Percentiles rank a stretch among this genome's conserved stretches.
Conservation (phyloP, 164 flowering plant genomes). For the Echeveria elegans region DNA sequence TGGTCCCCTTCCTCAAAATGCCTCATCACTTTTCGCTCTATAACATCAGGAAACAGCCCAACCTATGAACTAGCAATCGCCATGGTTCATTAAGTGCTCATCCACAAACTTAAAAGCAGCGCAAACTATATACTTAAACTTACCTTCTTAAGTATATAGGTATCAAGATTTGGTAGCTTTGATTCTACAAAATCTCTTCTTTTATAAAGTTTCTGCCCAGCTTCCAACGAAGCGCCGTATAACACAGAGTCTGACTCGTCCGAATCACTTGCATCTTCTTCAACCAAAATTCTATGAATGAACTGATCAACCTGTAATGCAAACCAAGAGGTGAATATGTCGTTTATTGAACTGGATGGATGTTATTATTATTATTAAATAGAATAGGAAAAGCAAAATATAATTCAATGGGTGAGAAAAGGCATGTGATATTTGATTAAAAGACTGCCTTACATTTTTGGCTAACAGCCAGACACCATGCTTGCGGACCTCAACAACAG, state of each 20-base stretch:
- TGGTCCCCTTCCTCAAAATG: constrained; percentile 74
- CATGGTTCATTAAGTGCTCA: not conserved
- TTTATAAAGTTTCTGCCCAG: constrained; percentile 51
- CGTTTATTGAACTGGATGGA: not conserved
- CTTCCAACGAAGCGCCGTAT: constrained; percentile 54
- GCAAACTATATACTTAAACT: not conserved
- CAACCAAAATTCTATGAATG: constrained; percentile 72
- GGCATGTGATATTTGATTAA: not conserved
- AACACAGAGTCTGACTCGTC: constrained; percentile 30
- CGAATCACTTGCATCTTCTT: constrained; percentile 56
- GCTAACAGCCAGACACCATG: constrained; percentile 89
- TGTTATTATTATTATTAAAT: constrained; percentile 65
- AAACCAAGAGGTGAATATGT: constrained; percentile 5
- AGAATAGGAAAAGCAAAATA: not conserved
- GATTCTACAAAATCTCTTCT: constrained; percentile 70
- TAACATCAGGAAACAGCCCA: constrained; percentile 28
- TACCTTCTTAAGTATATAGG: constrained; percentile 75
- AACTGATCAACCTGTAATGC: constrained; percentile 68
- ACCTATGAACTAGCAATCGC: not conserved
- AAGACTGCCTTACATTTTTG: constrained; percentile 28
- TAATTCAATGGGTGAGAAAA: not conserved
- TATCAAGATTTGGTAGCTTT: constrained; percentile 47
- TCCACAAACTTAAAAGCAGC: not conserved
- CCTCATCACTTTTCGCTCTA: constrained; percentile 62
- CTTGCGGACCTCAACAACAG: constrained; percentile 77